These are phyloP conservation scores for Chaetomiaceae sp. DNA, from an alignment of 2,329 filamentous ascomycete species.

Conservation along the genomic window DNA sequence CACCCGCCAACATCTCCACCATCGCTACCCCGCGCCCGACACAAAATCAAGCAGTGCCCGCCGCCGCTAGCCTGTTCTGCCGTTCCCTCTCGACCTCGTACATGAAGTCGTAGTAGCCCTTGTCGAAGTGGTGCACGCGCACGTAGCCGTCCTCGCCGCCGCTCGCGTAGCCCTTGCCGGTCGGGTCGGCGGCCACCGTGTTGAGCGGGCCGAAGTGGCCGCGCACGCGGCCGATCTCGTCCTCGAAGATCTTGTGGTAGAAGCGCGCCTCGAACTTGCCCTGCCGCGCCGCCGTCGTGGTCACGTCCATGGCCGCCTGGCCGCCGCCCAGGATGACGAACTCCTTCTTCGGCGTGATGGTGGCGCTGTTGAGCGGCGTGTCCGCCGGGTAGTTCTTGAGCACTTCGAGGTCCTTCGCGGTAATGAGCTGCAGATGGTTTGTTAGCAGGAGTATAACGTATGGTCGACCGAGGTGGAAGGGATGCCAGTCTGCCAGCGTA, in stretches of 20 bases:
- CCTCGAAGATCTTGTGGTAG: conserved; percentile 99
- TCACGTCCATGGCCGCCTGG: conserved; percentile 98
- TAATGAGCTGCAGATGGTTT: conserved; percentile 53
- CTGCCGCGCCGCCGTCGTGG: conserved; percentile 85
- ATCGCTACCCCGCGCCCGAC: not conserved
- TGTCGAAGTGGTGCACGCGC: conserved; percentile 96
- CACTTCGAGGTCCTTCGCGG: conserved; percentile 77
- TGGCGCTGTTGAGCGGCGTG: conserved; percentile 92
- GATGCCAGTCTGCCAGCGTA: conserved; percentile 37
- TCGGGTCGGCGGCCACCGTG: conserved; percentile 89
- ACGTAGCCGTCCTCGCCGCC: conserved; percentile 99
- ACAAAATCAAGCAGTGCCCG: conserved; percentile 37
- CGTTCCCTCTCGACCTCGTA: conserved; percentile 95
- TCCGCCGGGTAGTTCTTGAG: conserved; percentile 90
- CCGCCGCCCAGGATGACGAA: conserved; percentile 97
- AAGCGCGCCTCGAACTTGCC: conserved; percentile 99
- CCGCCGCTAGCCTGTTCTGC: conserved; percentile 37
- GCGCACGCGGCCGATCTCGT: conserved; percentile 94
- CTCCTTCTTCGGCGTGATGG: conserved; percentile 92
- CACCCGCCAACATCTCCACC: conserved; percentile 2
- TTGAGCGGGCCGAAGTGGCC: conserved; percentile 85
- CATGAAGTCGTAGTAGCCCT: conserved; percentile 96
- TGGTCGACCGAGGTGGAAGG: not conserved
- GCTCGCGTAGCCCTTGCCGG: conserved; percentile 86
- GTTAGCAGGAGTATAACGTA: not conserved